Evolutionary conservation across 495 filamentous ascomycete species (phyloP).

Genomic region (Penicillium herquei): DNA sequence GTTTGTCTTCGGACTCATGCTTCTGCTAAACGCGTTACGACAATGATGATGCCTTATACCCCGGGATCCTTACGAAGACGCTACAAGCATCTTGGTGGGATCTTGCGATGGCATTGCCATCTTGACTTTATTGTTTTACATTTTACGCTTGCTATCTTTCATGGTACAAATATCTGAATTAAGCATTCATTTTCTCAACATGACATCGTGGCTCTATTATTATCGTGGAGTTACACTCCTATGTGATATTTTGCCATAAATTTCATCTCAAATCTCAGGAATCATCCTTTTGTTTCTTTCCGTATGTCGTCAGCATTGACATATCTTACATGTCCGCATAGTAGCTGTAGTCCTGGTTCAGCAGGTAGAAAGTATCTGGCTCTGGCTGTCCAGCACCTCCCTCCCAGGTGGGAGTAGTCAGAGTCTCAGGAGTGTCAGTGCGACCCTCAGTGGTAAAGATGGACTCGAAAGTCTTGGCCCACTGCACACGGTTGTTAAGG

Average conservation of each 20-base stretch:
- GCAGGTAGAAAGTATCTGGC: conserved; percentile 27
- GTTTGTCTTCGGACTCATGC: not conserved
- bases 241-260: too few relatives aligned
- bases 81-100: not conserved
- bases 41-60: conserved; percentile 15
- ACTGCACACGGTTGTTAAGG: conserved; percentile 41
- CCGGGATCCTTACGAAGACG: not conserved
- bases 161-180: not conserved
- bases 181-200: too few relatives aligned
- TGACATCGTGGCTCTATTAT: too few relatives aligned
- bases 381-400: conserved; percentile 31
- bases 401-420: conserved; percentile 34
- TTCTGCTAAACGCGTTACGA: conserved; percentile 11
- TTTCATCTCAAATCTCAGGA: too few relatives aligned
- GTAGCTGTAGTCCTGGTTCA: conserved; percentile 36
- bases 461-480: conserved; percentile 43
- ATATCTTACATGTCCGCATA: conserved; percentile 15
- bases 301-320: not conserved
- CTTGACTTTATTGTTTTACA: not conserved
- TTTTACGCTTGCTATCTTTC: not conserved
- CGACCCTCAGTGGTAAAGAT: conserved; percentile 30
- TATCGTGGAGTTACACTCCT: too few relatives aligned
- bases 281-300: not conserved
- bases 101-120: conserved; percentile 1
- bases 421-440: conserved; percentile 30